These are phyloP conservation scores for Sarcodon aspratus DNA, from an alignment of 768 basidiomycete species.

Conservation along the genomic window DNA sequence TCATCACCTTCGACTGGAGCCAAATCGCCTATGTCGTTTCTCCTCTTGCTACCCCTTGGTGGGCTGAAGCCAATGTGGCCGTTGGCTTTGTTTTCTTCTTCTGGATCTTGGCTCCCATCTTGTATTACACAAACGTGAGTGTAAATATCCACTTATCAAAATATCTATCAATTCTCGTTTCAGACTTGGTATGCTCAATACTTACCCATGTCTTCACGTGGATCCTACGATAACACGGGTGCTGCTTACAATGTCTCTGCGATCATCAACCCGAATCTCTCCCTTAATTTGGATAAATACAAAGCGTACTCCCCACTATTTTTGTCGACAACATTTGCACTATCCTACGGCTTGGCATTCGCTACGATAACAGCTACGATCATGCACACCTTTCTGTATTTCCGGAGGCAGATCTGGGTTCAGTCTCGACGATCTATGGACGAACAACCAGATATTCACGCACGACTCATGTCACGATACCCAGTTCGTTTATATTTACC, in stretches of 20 bases:
- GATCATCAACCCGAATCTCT: constrained; percentile 41
- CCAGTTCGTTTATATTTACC: constrained; percentile 6
- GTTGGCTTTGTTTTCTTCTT: constrained; percentile 58
- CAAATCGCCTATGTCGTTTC: constrained; percentile 61
- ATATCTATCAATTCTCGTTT: constrained; percentile 1
- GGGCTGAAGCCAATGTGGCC: constrained; percentile 65
- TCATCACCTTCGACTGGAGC: constrained; percentile 77
- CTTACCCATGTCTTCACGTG: constrained; percentile 45
- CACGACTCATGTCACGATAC: constrained; percentile 70
- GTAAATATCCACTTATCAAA: constrained; percentile 9
- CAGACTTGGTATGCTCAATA: constrained; percentile 14
- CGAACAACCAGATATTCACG: constrained; percentile 81
- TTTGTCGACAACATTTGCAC: constrained; percentile 60
- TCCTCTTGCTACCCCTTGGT: constrained; percentile 75
- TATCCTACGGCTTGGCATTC: constrained; percentile 76
- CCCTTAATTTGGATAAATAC: constrained; percentile 47
- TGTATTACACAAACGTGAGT: constrained; percentile 65
- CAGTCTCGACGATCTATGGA: constrained; percentile 60
- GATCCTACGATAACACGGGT: constrained; percentile 58
- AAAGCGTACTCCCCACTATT: constrained; percentile 49
- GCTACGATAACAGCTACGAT: constrained; percentile 70
- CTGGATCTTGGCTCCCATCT: constrained; percentile 51
- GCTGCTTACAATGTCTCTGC: constrained; percentile 40
- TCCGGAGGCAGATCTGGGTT: constrained; percentile 68
- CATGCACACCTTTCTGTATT: constrained; percentile 61